Evolutionary conservation across 2,329 filamentous ascomycete genomes (phyloP).

Genomic region (Orbilia quercus): DNA sequence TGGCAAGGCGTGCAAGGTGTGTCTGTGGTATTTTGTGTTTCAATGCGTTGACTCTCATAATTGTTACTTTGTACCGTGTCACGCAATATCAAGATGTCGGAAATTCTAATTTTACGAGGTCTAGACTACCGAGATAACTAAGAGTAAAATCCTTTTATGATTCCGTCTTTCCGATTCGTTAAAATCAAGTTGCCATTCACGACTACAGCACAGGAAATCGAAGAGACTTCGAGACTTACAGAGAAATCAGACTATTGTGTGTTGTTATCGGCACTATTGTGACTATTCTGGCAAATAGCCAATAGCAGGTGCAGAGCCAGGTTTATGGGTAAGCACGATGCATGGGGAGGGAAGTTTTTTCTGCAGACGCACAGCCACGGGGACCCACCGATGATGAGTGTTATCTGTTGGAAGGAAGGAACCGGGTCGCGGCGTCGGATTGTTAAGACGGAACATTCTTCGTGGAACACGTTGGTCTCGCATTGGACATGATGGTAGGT

Average conservation of each 20-base stretch:
- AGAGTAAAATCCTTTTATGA: no score
- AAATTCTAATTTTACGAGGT: no score
- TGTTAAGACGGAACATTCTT: background rate
- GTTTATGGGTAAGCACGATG: slow-evolving; percentile 19
- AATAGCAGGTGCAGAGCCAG: slow-evolving; percentile 4
- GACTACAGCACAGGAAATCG: no score
- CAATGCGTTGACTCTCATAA: no score
- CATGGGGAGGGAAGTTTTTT: background rate
- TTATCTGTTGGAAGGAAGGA: slow-evolving; percentile 9
- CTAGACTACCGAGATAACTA: no score
- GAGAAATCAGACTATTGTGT: background rate
- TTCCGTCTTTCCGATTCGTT: background rate
- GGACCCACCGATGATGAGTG: slow-evolving; percentile 23
- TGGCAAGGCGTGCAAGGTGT: no score
- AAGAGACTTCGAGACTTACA: background rate
- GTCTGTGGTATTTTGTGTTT: no score
- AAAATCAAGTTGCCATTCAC: background rate
- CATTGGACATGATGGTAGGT: no score
- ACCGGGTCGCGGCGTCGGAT: slow-evolving; percentile 15
- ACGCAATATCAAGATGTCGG: no score
- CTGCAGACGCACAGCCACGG: slow-evolving; percentile 15
- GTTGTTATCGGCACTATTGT: background rate
- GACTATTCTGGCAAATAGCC: background rate
- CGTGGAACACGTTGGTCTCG: background rate
- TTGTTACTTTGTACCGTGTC: no score